phyloP scores from a whole-genome alignment of 2,329 filamentous ascomycete genomes.

The Monosporascus cannonballus region DNA sequence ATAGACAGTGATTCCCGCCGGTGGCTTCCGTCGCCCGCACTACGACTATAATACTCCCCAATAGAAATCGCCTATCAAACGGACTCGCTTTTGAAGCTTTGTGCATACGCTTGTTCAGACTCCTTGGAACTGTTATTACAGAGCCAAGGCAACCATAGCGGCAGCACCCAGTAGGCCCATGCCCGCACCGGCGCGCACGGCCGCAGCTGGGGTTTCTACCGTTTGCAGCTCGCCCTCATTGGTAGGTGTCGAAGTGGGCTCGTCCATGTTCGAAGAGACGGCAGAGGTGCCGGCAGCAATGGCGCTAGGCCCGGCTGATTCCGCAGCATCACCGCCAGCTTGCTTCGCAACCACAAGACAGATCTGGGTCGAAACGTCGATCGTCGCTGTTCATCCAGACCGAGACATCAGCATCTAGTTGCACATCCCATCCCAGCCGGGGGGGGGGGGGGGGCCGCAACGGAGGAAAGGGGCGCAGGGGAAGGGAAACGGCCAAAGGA shows the following conservation, averaged over 20 bases:
- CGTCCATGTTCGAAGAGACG: not conserved
- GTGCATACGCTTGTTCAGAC: no score
- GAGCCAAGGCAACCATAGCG: conserved; percentile 23
- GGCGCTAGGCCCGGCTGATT: conserved; percentile 8
- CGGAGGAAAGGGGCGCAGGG: not conserved
- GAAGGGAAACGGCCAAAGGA: not conserved
- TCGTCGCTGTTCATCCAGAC: conserved; percentile 10
- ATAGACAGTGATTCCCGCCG: no score
- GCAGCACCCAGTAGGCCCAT: conserved; percentile 26
- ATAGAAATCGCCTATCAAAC: no score
- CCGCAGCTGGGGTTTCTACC: conserved; percentile 12
- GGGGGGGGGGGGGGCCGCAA: no score
- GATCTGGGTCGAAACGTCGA: conserved; percentile 18
- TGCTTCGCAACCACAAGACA: conserved; percentile 14
- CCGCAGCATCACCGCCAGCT: conserved; percentile 7
- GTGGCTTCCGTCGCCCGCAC: no score
- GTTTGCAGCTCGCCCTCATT: not conserved
- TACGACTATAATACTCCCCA: no score
- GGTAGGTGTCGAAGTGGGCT: not conserved
- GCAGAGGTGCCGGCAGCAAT: conserved; percentile 3
- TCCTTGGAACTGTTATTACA: conserved; percentile 15
- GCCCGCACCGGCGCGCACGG: conserved; percentile 17
- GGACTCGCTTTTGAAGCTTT: no score
- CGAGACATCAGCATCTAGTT: no score
- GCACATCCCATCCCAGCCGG: no score